These are phyloP conservation scores for Geranium rotundifolium DNA, from an alignment of 345 rosid species.

Conservation along the genomic window DNA sequence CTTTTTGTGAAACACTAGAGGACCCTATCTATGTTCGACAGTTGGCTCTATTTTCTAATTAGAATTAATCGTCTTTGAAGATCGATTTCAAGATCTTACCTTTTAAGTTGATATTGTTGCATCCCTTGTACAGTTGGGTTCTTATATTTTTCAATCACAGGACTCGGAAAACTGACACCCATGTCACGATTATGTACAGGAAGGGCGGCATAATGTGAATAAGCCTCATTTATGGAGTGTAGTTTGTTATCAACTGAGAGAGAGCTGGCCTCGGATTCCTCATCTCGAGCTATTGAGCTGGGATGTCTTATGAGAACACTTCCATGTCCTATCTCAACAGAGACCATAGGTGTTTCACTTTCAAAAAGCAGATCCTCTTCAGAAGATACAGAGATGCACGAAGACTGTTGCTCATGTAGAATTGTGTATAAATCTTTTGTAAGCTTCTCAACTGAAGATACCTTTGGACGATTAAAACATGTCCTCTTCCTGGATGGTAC, in stretches of 20 bases:
- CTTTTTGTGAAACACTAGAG: neutral
- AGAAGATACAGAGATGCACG: constrained; percentile 75
- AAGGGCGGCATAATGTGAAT: constrained; percentile 36
- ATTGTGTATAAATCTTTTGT: constrained; percentile 73
- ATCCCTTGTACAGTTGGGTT: constrained; percentile 29
- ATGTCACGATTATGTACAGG: constrained; percentile 31
- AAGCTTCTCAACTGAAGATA: constrained; percentile 89
- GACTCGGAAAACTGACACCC: constrained; percentile 19
- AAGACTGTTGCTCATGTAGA: constrained; percentile 87
- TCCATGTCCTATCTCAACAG: constrained; percentile 97
- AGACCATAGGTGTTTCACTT: constrained; percentile 81
- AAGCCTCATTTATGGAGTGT: constrained; percentile 39
- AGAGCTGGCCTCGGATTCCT: constrained; percentile 97
- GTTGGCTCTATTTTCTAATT: neutral
- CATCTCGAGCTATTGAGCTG: constrained; percentile 71
- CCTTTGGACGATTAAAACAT: constrained; percentile 71
- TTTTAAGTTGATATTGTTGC: constrained; percentile 50
- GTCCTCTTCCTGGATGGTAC: constrained; percentile 93
- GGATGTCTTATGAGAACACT: constrained; percentile 83
- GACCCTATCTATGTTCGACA: neutral
- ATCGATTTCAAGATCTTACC: constrained; percentile 26
- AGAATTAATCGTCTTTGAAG: neutral
- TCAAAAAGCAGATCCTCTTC: constrained; percentile 91
- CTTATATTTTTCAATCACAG: constrained; percentile 25
- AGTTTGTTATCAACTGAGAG: constrained; percentile 73